Percentiles rank a stretch among this genome's conserved stretches.
Evolutionary conservation across 169 alveolate genomes (phyloP).

Genomic region (Babesia bigemina): DNA sequence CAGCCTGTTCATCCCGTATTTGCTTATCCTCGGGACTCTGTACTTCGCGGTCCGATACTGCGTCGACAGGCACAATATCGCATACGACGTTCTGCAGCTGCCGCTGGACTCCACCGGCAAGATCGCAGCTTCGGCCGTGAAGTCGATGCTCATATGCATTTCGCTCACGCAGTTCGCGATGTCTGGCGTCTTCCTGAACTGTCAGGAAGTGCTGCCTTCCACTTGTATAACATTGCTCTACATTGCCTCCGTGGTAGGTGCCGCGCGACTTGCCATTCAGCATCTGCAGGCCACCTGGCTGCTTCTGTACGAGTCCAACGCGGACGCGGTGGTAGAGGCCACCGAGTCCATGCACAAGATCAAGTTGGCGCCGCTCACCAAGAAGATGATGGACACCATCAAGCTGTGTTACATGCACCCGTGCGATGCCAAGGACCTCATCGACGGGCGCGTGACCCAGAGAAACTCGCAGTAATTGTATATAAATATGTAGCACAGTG

Average conservation of each 20-base stretch:
- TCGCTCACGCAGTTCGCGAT: constrained; percentile 71
- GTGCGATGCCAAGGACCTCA: constrained; percentile 62
- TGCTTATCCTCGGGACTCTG: constrained; percentile 71
- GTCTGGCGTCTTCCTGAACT: constrained; percentile 68
- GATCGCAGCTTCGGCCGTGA: constrained; percentile 73
- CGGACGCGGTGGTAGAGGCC: constrained; percentile 47
- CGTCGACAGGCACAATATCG: constrained; percentile 77
- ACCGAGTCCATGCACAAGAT: constrained; percentile 32
- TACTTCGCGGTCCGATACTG: constrained; percentile 76
- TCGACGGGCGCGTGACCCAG: constrained; percentile 16
- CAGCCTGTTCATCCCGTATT: constrained; percentile 70
- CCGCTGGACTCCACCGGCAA: constrained; percentile 79
- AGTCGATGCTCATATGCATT: constrained; percentile 77
- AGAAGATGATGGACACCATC: constrained; percentile 57
- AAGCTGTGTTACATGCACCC: constrained; percentile 72
- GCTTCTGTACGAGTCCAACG: constrained; percentile 62
- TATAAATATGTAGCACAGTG: too few species aligned
- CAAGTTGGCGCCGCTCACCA: constrained; percentile 51
- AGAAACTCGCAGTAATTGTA: neutral
- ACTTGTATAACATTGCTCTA: constrained; percentile 45
- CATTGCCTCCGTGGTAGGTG: constrained; percentile 70
- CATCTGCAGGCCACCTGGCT: constrained; percentile 63
- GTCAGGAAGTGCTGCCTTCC: constrained; percentile 51
- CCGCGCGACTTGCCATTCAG: neutral
- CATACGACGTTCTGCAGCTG: constrained; percentile 70